These are phyloP conservation scores for Lepidium campestre DNA, from an alignment of 441 rosid genomes.

Conservation along the genomic window DNA sequence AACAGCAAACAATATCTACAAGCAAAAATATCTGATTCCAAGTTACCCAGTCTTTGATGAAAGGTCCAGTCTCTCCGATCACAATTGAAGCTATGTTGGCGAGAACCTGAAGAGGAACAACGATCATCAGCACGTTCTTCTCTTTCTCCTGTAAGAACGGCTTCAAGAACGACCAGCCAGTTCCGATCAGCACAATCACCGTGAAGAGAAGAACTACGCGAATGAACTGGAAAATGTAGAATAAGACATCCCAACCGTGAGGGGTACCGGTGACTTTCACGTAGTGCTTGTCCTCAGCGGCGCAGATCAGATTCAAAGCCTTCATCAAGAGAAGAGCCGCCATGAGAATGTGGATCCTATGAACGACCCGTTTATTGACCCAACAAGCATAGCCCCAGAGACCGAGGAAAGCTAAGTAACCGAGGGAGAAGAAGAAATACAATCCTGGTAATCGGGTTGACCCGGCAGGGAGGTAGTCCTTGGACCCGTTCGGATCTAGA, in stretches of 20 bases:
- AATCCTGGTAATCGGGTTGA: conserved; percentile 71
- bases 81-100: conserved; percentile 84
- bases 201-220: conserved; percentile 79
- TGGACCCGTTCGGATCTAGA: conserved; percentile 52
- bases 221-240: conserved; percentile 81
- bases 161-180: conserved; percentile 91
- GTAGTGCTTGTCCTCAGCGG: conserved; percentile 82
- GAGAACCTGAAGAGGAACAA: conserved; percentile 79
- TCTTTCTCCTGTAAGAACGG: conserved; percentile 88
- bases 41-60: conserved; percentile 82
- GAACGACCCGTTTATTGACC: conserved; percentile 48
- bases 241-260: conserved; percentile 91
- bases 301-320: conserved; percentile 79
- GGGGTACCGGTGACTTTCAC: conserved; percentile 88
- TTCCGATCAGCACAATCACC: conserved; percentile 85
- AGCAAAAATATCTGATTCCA: conserved; percentile 89
- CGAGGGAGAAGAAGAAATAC: conserved; percentile 43
- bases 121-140: conserved; percentile 90
- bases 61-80: conserved; percentile 93
- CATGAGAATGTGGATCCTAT: conserved; percentile 86
- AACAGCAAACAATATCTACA: conserved; percentile 86
- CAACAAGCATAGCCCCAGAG: conserved; percentile 59
- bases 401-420: conserved; percentile 54
- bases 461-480: conserved; percentile 81
- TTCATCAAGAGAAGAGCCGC: conserved; percentile 68